Evolutionary conservation across 208 protist species (phyloP).

Genomic region (Plasmodiophora brassicae): DNA sequence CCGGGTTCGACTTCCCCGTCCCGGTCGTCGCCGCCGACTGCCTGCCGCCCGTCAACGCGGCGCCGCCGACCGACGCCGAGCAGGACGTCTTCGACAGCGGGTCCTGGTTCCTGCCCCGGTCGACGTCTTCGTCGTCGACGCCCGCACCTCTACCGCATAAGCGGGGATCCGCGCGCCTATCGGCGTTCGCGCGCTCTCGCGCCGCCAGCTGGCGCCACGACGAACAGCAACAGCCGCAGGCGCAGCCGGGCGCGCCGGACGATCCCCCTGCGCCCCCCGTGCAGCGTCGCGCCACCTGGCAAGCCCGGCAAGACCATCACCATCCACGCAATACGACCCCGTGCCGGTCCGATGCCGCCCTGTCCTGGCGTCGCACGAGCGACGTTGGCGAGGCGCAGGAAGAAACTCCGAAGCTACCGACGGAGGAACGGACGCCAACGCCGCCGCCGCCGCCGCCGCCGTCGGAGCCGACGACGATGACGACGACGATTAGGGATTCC

Average conservation of each 20-base stretch:
- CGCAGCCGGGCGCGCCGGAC: too few species aligned
- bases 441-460: neutral
- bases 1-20: neutral
- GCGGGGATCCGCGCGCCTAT: neutral
- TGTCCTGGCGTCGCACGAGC: conserved; percentile 30
- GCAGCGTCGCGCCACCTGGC: too few species aligned
- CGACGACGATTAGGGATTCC: neutral
- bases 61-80: neutral
- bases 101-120: conserved; percentile 12
- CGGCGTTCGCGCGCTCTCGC: neutral
- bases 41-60: neutral
- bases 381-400: neutral
- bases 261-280: too few species aligned
- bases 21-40: neutral
- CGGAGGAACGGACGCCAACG: neutral
- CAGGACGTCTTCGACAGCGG: neutral
- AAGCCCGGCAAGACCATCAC: too few species aligned
- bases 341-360: neutral
- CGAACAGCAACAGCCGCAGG: neutral
- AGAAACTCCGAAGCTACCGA: neutral
- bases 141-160: neutral
- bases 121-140: neutral
- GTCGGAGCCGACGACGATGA: neutral
- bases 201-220: neutral
- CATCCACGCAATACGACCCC: too few species aligned